A percentile compares a stretch with the other conserved stretches of the same genome.
phyloP scores from a whole-genome alignment of 2,329 filamentous ascomycete genomes.

The Apiospora rasikravindrae region DNA sequence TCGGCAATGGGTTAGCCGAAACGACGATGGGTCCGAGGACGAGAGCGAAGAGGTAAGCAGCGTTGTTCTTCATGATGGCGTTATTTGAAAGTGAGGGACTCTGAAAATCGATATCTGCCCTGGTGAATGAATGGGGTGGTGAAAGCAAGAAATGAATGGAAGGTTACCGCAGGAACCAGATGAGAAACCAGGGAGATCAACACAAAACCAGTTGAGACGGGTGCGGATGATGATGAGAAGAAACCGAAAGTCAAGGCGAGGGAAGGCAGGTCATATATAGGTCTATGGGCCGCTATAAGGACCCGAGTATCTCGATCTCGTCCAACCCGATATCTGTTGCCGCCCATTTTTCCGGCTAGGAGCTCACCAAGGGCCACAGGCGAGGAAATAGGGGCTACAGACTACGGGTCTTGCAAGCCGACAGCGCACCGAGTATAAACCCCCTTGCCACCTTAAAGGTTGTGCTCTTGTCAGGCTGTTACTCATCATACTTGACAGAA shows the following conservation, averaged over 20 bases:
- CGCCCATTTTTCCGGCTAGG: background rate
- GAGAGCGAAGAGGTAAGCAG: conserved; percentile 3
- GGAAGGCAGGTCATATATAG: background rate
- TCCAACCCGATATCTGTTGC: background rate
- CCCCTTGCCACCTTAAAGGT: background rate
- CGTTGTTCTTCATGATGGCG: background rate
- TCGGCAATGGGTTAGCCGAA: background rate
- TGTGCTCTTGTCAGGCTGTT: background rate
- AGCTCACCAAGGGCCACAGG: background rate
- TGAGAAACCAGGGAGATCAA: background rate
- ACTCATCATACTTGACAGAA: background rate
- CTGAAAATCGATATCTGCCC: background rate
- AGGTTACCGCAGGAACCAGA: background rate
- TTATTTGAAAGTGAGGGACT: background rate
- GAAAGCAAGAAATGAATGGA: background rate
- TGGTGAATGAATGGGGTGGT: background rate
- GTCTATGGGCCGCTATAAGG: background rate
- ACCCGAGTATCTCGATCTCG: background rate
- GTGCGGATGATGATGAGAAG: background rate
- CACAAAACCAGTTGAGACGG: background rate
- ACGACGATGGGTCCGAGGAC: background rate
- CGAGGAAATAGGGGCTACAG: background rate
- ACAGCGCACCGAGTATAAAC: background rate
- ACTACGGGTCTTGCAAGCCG: background rate
- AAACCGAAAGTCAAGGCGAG: background rate